These are phyloP conservation scores for Lonicera japonica DNA, from an alignment of 129 eudicot species.

Conservation along the genomic window DNA sequence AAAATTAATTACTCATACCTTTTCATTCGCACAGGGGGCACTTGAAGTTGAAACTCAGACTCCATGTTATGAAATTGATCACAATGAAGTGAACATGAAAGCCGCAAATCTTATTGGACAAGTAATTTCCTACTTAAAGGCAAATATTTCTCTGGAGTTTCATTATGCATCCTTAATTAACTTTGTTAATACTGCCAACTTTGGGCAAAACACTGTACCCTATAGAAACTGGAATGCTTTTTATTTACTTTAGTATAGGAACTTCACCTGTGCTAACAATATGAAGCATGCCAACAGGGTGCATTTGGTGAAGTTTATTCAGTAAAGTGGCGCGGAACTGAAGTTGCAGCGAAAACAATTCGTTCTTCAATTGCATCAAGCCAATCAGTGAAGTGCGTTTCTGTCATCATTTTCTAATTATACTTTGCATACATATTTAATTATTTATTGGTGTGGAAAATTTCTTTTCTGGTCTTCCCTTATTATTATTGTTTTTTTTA, in stretches of 20 bases:
- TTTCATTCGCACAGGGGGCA: conserved; percentile 31
- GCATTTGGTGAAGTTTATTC: conserved; percentile 68
- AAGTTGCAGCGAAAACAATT: conserved; percentile 72
- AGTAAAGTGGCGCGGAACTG: conserved; percentile 74
- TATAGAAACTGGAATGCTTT: no score
- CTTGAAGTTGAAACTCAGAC: conserved; percentile 35
- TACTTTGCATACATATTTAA: no score
- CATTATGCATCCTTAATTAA: not conserved
- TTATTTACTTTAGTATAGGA: no score
- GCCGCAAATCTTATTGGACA: conserved; percentile 31
- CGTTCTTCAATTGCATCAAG: conserved; percentile 63
- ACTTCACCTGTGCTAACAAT: no score
- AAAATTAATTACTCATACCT: not conserved
- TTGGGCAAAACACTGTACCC: not conserved
- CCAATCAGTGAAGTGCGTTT: conserved; percentile 44
- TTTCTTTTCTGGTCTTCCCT: no score
- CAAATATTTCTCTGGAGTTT: not conserved
- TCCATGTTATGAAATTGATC: conserved; percentile 44
- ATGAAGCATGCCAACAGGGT: conserved; percentile 36
- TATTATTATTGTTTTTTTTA: no score
- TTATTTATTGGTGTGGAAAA: no score
- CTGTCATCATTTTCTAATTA: no score
- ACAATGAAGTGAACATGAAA: conserved; percentile 38
- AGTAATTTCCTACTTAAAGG: conserved; percentile 20
- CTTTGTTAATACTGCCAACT: not conserved